A percentile compares a stretch with the other conserved stretches of the same genome.
phyloP scores from a whole-genome alignment of 352 stramenopile species.

The Globisporangium iwayamae region DNA sequence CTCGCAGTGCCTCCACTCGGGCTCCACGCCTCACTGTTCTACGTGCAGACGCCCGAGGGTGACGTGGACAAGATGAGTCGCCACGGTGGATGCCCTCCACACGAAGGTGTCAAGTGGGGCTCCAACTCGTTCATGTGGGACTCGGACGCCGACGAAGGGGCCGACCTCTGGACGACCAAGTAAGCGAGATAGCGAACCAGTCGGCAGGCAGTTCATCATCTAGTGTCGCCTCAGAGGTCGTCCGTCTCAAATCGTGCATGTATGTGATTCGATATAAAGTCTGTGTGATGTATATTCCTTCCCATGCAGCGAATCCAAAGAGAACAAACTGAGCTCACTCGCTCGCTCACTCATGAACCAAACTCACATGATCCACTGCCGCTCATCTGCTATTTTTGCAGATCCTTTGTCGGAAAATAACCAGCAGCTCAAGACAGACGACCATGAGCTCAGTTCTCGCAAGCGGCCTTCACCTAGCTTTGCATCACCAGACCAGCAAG shows the following conservation, averaged over 20 bases:
- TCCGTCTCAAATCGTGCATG: not conserved
- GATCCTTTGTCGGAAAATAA: not conserved
- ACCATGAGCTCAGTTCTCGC: not conserved
- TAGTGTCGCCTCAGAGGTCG: not conserved
- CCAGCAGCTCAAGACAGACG: not conserved
- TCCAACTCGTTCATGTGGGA: slow-evolving; percentile 89
- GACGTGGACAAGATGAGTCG: slow-evolving; percentile 73
- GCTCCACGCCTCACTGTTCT: slow-evolving; percentile 81
- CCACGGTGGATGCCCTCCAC: slow-evolving; percentile 80
- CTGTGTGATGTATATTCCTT: not conserved
- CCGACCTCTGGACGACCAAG: slow-evolving; percentile 78
- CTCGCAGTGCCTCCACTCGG: slow-evolving; percentile 67
- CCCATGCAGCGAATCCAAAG: slow-evolving; percentile 7
- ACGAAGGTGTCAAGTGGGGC: slow-evolving; percentile 84
- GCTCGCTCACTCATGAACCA: not conserved
- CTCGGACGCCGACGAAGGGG: slow-evolving; percentile 75
- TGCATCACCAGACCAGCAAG: not conserved
- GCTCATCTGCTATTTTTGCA: slow-evolving; percentile 1
- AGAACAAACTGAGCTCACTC: not conserved
- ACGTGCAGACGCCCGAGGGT: slow-evolving; percentile 76
- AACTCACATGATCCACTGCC: not conserved
- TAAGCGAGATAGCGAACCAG: slow-evolving; percentile 20
- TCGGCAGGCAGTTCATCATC: too few relatives aligned
- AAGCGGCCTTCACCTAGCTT: not conserved
- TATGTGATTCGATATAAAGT: slow-evolving; percentile 9